Evolutionary conservation across 78 protist genomes (phyloP).

Genomic region (Dictyostelium firmibasis): DNA sequence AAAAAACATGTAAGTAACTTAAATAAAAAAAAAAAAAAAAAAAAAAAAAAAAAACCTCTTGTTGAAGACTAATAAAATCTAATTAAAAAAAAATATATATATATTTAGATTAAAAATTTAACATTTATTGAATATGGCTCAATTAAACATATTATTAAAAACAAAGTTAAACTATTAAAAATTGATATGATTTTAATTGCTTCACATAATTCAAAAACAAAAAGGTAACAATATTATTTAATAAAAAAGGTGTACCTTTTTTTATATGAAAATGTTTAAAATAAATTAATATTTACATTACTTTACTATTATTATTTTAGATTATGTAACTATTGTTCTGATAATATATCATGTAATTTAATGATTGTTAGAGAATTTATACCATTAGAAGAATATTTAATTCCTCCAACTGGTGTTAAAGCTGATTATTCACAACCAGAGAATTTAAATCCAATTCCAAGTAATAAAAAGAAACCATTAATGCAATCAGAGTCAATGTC

Average conservation of each 20-base stretch:
- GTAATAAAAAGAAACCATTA: conserved; percentile 1
- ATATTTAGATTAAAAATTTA: conserved; percentile 40
- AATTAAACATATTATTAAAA: conserved; percentile 19
- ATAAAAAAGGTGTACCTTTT: too few relatives aligned
- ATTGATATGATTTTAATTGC: conserved; percentile 48
- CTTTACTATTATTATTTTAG: too few relatives aligned
- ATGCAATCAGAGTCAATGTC: not conserved
- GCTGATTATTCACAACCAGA: not conserved
- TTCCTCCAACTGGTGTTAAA: not conserved
- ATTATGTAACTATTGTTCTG: conserved; percentile 21
- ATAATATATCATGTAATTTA: conserved; percentile 2
- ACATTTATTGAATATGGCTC: conserved; percentile 42
- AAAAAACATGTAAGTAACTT: conserved; percentile 22
- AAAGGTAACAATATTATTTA: too few relatives aligned
- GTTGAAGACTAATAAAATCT: too few relatives aligned
- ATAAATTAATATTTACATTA: too few relatives aligned
- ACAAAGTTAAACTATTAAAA: conserved; percentile 23
- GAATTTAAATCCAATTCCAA: not conserved
- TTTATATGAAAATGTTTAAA: too few relatives aligned
- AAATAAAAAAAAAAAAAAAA: not conserved
- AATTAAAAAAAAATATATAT: not conserved
- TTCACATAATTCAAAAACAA: conserved; percentile 7
- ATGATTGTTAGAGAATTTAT: conserved; percentile 41
- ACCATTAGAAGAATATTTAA: conserved; percentile 3
- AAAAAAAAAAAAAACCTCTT: too few relatives aligned